These are phyloP conservation scores for Nadsonia commutata DNA, from an alignment of 1,139 yeast genomes.

Conservation along the genomic window DNA sequence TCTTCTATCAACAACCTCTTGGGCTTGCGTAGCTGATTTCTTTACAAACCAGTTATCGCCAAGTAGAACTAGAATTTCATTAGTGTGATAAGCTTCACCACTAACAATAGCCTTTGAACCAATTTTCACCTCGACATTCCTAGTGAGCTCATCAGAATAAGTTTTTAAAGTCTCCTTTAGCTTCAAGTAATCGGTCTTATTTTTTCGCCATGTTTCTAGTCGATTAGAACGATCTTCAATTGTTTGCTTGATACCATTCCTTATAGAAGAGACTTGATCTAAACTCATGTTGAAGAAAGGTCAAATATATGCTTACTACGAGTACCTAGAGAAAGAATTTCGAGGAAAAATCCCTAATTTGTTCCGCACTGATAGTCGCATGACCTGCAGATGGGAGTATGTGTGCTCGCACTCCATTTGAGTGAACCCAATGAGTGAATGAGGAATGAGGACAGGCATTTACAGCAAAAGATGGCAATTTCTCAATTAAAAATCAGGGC, in stretches of 20 bases:
- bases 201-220: slow-evolving; percentile 1
- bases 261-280: slow-evolving; percentile 4
- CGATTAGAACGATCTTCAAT: slow-evolving; percentile 3
- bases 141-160: slow-evolving; percentile 3
- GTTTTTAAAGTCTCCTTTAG: slow-evolving; percentile 3
- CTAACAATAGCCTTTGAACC: neutral
- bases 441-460: too few relatives aligned
- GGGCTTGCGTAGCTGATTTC: slow-evolving; percentile 31
- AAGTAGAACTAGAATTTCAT: slow-evolving; percentile 29
- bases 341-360: too few relatives aligned
- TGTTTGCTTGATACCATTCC: slow-evolving; percentile 5
- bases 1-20: slow-evolving; percentile 29
- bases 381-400: neutral
- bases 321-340: too few relatives aligned
- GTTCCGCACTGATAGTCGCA: too few relatives aligned
- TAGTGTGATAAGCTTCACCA: neutral
- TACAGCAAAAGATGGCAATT: slow-evolving; percentile 44
- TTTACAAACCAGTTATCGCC: slow-evolving; percentile 53
- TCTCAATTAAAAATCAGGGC: slow-evolving; percentile 61
- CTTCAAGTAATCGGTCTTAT: slow-evolving; percentile 8
- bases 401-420: too few relatives aligned
- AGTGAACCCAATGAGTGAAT: too few relatives aligned
- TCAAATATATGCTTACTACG: too few relatives aligned
- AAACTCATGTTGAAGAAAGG: neutral
- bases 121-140: slow-evolving; percentile 2